Evolutionary conservation across 192 early-diverging fungal genomes (phyloP), one percentile per base, ranked within the genome.

Genomic region (Thoreauomyces humboldtii): DNA sequence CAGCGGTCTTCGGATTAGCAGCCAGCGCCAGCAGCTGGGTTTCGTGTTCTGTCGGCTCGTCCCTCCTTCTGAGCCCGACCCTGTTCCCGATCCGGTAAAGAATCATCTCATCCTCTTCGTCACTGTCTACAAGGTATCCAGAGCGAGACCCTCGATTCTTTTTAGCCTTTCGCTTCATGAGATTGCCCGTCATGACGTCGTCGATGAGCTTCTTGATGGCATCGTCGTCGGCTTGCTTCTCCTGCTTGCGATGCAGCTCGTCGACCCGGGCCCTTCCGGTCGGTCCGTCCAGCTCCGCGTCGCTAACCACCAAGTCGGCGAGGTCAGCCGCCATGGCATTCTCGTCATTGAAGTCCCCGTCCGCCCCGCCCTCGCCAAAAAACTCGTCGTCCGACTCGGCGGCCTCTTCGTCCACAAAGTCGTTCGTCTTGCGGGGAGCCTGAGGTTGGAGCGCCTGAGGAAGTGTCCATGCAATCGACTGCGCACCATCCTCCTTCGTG

Each of bases 101-200:
- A 15, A 76, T 36, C 4, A 68, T 14, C 19, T 67, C 61, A 37
- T 72, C 60, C 21, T 69, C 70, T 33, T 76, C 74, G 34, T 76
- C 74, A 34, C 60, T 64, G 27, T 62, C 63, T 3, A 37, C 55
- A 22, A 76, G 24, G 37, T 56, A 55, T 19, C 66, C 66, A 21
- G 41, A 63, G 22, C 63, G 61, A 24, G 47, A 34, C 4, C 50
- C 50, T n/a, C 55, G 34, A 6, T 57, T 34, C 34, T 61, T 32
- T 28, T 66, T 33, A 25, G 70, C 64, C 32, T 64, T 63, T 31
- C 66, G 65, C 29, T 70, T 70, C 14, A 69, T 69, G 7, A 76
- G 48, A 51, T 76, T 76, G 0, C 74, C 74, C 11, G 71, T 61
- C 44, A 70, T 76, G 2, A 76, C 74, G 27, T 76, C 74, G 29